These are phyloP conservation scores for Adansonia rubrostipa DNA, from an alignment of 441 rosid species.

Conservation along the genomic window DNA sequence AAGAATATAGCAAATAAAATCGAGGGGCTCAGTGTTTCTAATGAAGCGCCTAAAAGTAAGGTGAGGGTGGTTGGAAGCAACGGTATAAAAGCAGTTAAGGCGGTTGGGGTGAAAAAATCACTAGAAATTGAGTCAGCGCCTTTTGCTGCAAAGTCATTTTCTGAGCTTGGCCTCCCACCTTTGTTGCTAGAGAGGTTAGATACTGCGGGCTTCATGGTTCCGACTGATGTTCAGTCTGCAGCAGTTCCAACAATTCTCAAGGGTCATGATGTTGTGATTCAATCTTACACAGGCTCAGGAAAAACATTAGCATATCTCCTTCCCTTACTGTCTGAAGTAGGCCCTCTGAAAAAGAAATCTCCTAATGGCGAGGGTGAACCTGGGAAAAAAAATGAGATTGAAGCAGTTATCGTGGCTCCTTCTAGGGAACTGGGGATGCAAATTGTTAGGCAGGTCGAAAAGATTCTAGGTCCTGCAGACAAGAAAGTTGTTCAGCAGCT, in stretches of 20 bases:
- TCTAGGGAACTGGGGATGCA: conserved; percentile 95
- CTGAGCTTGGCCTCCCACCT: conserved; percentile 84
- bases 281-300: conserved; percentile 93
- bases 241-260: conserved; percentile 75
- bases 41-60: conserved; percentile 42
- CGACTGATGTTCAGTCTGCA: conserved; percentile 89
- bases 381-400: conserved; percentile 61
- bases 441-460: conserved; percentile 87
- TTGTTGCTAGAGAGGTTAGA: conserved; percentile 67
- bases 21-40: conserved; percentile 37
- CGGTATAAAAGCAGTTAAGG: conserved; percentile 43
- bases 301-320: conserved; percentile 84
- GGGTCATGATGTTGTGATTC: conserved; percentile 81
- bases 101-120: conserved; percentile 41
- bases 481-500: conserved; percentile 88
- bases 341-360: conserved; percentile 60
- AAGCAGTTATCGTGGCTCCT: conserved; percentile 90
- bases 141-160: conserved; percentile 76
- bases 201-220: conserved; percentile 67
- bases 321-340: conserved; percentile 72
- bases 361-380: conserved; percentile 37
- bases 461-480: conserved; percentile 76
- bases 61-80: conserved; percentile 40
- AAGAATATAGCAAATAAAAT: conserved; percentile 35
- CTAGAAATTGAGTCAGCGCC: conserved; percentile 53